Conservation (phyloP, 2,329 filamentous ascomycete species). For the Neoascochyta sp. region DNA sequence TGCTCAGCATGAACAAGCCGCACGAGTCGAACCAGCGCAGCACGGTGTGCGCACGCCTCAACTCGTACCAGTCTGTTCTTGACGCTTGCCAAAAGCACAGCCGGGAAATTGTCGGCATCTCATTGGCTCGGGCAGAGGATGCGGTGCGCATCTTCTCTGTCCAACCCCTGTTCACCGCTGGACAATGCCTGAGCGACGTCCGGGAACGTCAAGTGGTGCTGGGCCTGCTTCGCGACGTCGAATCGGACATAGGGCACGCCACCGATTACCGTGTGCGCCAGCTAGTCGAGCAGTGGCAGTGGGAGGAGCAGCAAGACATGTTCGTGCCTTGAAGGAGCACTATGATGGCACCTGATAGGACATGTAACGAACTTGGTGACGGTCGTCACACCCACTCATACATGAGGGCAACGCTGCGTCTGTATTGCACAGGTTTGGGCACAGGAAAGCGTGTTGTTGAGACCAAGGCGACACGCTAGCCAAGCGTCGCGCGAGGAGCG, state of each 20-base stretch:
- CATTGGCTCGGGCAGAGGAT: slow-evolving; percentile 53
- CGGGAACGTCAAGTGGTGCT: slow-evolving; percentile 55
- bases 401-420: background rate
- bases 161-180: slow-evolving; percentile 60
- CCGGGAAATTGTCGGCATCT: slow-evolving; percentile 60
- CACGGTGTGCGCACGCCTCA: slow-evolving; percentile 53
- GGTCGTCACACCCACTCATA: slow-evolving; percentile 1
- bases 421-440: background rate
- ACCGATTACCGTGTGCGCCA: slow-evolving; percentile 59
- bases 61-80: slow-evolving; percentile 55
- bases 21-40: slow-evolving; percentile 53
- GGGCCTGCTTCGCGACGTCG: slow-evolving; percentile 55
- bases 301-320: slow-evolving; percentile 25
- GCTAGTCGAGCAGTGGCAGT: slow-evolving; percentile 49
- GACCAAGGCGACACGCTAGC: too few species aligned
- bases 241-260: slow-evolving; percentile 61
- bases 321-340: slow-evolving; percentile 16
- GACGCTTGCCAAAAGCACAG: slow-evolving; percentile 56
- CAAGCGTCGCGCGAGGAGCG: background rate
- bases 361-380: too few species aligned
- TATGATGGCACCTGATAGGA: too few species aligned
- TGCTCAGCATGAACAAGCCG: slow-evolving; percentile 59
- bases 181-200: slow-evolving; percentile 55
- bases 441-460: too few species aligned
- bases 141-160: slow-evolving; percentile 57